phyloP scores from a whole-genome alignment of 179 eudicot species.

The Silene coronaria region DNA sequence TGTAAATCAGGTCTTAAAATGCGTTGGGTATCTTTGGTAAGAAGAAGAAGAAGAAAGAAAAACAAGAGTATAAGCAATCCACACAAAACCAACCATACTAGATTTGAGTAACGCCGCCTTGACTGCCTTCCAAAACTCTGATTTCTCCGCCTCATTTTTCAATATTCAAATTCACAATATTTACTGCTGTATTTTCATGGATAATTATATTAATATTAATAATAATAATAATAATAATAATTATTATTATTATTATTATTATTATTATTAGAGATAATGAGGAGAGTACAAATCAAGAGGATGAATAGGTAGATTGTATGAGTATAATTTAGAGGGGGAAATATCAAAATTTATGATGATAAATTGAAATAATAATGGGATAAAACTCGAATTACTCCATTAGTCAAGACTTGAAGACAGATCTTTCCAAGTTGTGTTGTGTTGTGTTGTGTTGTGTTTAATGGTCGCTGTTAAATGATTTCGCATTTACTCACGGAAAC shows the following conservation, averaged over 20 bases:
- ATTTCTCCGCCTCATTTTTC: constrained; percentile 60
- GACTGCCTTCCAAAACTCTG: constrained; percentile 64
- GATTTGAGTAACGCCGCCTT: constrained; percentile 59
- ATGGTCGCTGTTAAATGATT: not conserved
- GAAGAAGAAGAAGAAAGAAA: constrained; percentile 46
- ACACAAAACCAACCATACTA: constrained; percentile 53
- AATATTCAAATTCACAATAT: too few species aligned
- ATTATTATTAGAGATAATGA: too few species aligned
- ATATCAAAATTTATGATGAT: too few species aligned
- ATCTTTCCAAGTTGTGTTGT: not conserved
- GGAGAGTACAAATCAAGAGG: too few species aligned
- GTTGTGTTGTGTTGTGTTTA: not conserved
- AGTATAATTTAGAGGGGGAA: not conserved
- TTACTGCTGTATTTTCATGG: too few species aligned
- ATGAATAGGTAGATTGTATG: too few species aligned
- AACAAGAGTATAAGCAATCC: constrained; percentile 53
- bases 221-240: too few species aligned
- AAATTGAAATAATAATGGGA: not conserved
- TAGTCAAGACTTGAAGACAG: not conserved
- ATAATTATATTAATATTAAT: too few species aligned
- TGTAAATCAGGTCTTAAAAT: constrained; percentile 37
- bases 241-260: too few species aligned
- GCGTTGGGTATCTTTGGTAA: constrained; percentile 45
- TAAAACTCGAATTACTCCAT: too few species aligned
- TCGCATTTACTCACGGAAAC: not conserved